Evolutionary conservation across 345 rosid species (phyloP).

Genomic region (Euphorbia tirucalli): DNA sequence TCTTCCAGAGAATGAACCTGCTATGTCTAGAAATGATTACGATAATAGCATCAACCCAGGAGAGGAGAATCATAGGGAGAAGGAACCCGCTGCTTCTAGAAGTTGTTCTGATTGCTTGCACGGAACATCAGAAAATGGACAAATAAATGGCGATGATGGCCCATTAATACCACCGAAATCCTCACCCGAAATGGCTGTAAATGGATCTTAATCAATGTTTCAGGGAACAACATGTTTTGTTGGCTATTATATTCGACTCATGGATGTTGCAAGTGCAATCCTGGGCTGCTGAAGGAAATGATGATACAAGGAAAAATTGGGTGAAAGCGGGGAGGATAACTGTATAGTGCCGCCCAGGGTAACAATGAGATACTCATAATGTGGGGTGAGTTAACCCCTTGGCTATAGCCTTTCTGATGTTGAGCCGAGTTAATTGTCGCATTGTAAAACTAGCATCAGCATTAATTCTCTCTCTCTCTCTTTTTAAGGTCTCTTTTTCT

Average conservation of each 20-base stretch:
- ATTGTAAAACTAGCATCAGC: slow-evolving; percentile 30
- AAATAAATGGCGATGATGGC: slow-evolving; percentile 58
- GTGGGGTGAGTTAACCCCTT: slow-evolving; percentile 11
- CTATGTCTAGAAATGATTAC: slow-evolving; percentile 33
- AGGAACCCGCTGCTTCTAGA: slow-evolving; percentile 44
- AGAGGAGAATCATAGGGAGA: slow-evolving; percentile 50
- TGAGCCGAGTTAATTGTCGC: slow-evolving; percentile 26
- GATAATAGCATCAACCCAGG: slow-evolving; percentile 35
- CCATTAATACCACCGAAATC: slow-evolving; percentile 64
- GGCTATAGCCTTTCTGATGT: slow-evolving; percentile 23
- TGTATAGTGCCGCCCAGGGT: slow-evolving; percentile 33
- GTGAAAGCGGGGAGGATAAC: slow-evolving; percentile 14
- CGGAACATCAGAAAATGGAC: slow-evolving; percentile 47
- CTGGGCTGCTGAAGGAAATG: slow-evolving; percentile 16
- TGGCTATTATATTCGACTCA: slow-evolving; percentile 20
- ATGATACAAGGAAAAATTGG: slow-evolving; percentile 4
- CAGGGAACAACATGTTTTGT: slow-evolving; percentile 19
- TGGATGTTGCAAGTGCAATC: slow-evolving; percentile 15
- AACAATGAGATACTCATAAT: slow-evolving; percentile 16
- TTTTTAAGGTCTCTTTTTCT: too few species aligned
- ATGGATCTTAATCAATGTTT: slow-evolving; percentile 61
- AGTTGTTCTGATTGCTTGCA: slow-evolving; percentile 56
- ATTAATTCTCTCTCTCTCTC: slow-evolving; percentile 12
- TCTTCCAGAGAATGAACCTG: slow-evolving; percentile 34
- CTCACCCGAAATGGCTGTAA: slow-evolving; percentile 88